Base-by-base conservation (phyloP, 257 asterid genomes). In the Gardenia jasminoides region DNA sequence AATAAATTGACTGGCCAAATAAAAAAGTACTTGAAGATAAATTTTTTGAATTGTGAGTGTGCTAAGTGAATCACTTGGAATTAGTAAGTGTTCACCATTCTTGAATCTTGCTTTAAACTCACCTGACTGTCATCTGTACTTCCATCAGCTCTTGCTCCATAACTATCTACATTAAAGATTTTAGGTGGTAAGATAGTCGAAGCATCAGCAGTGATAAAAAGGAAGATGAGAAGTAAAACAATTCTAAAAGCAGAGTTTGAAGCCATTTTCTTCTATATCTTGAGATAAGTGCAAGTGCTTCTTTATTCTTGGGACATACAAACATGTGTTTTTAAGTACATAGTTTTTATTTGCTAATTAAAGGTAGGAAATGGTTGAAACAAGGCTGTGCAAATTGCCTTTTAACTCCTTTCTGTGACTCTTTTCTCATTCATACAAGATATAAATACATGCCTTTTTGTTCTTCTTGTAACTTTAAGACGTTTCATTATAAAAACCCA, bases 111-210 rank as follows among this genome's bases (percentile, higher is more conserved):
- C 0, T 36, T 36, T 36, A 16, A 30, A 69, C 73, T 66, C 44
- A 88, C 91, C 89, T 82, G 66, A 41, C 86, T 86, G 74, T 78
- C 77, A 73, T 92, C 94, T 0, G 79, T 75, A 67, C 12, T 65
- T 15, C 88, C 90, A 80, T 85, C 85, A 5, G 86, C 86, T 31
- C 62, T 48, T 7, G 97, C 97, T 36, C 98, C 98, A 74, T 88
- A 93, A 1, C 73, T 76, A 67, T n/a, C 67, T 16, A 90, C 97
- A 43, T 82, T 70, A 24, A 86, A 88, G 83, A 75, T 6, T 70
- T 73, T 86, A 22, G 78, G 68, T 26, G 74, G 85, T 20, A 30
- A 52, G 74, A 30, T 0, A 13, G 0, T 33, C 30, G 83, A 64
- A 31, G 80, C 83, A 33, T 30, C 56, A 13, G 70, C 74, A 56